Base-by-base conservation (phyloP, 208 protist species). In the Tritrichomonas musculus region DNA sequence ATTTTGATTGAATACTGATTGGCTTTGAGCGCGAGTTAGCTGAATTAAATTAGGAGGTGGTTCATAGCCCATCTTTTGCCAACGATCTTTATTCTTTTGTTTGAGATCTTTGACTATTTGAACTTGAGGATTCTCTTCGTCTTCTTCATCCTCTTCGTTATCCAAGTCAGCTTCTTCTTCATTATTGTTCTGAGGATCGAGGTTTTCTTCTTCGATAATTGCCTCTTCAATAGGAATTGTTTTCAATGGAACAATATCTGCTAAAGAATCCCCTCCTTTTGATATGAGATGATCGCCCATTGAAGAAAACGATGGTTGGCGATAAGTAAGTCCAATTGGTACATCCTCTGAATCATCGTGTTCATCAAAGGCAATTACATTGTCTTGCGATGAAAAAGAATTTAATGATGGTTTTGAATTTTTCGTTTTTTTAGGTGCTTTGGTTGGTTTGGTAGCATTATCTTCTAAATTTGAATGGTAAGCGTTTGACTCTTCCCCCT, bases 1-100 rank as follows among this genome's bases (percentile, higher is more conserved):
- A 33, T 44, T 49, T 69, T n/a, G 14, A 57, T 44, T 60, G 13
- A 88, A 47, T 20, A 33, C 1, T 30, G 41, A 53, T 88, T 88
- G 77, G 27, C n/a, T 53, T 57, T 44, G 41, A 4, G 77, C 77
- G 25, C 77, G 44, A 60, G 47, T 49, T 27, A 88, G 77, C 30
- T 44, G 41, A 39, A 88, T 88, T 2, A 88, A 27, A 57, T 88
- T 20, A 22, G 44, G 20, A 5, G 77, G 77, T 27, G 77, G 77
- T 27, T 88, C 77, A 30, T 88, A 88, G 20, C 77, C 77, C 77
- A 88, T 88, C 8, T 88, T 36, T 30, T 88, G 33, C 77, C 77
- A 88, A n/a, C 77, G 25, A 8, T 49, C 27, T 9, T 20, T 53
- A 57, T 88, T 88, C 47, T 88, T 88, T 3, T 25, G 14, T 20